These are phyloP conservation scores for Russula foetens DNA, from an alignment of 768 basidiomycete genomes.

Conservation along the genomic window DNA sequence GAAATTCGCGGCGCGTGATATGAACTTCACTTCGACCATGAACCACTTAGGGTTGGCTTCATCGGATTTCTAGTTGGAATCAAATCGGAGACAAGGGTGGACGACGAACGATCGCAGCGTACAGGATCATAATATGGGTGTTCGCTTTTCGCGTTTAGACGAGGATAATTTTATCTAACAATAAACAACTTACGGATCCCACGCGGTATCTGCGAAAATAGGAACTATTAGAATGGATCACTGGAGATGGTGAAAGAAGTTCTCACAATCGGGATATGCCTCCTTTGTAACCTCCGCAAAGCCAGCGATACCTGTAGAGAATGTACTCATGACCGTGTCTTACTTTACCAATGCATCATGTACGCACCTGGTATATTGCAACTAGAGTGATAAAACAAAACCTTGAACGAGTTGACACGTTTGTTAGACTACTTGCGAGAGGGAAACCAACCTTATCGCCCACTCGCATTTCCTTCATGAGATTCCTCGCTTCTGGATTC, in stretches of 20 bases:
- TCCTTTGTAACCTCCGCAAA: slow-evolving; percentile 75
- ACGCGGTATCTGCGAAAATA: slow-evolving; percentile 64
- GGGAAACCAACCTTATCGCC: slow-evolving; percentile 55
- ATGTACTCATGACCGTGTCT: background rate
- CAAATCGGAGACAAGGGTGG: background rate
- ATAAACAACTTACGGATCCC: slow-evolving; percentile 59
- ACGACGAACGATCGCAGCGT: slow-evolving; percentile 21
- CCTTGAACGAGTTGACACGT: slow-evolving; percentile 32
- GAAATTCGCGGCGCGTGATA: slow-evolving; percentile 56
- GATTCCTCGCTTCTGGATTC: slow-evolving; percentile 73
- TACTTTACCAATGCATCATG: background rate
- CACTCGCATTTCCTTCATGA: slow-evolving; percentile 73
- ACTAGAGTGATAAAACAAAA: slow-evolving; percentile 83
- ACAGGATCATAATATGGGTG: slow-evolving; percentile 83
- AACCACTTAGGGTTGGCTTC: slow-evolving; percentile 76
- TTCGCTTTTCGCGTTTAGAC: slow-evolving; percentile 26
- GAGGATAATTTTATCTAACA: background rate
- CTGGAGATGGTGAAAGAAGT: background rate
- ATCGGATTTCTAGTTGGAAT: slow-evolving; percentile 59
- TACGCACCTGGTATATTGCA: slow-evolving; percentile 68
- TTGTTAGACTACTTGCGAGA: background rate
- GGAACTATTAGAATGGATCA: slow-evolving; percentile 1
- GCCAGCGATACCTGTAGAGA: slow-evolving; percentile 56
- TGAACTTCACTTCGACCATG: slow-evolving; percentile 81
- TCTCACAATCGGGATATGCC: slow-evolving; percentile 86